phyloP scores from a whole-genome alignment of 176 grass and related monocot genomes.

The sorghum (Sorghum bicolor) region DNA sequence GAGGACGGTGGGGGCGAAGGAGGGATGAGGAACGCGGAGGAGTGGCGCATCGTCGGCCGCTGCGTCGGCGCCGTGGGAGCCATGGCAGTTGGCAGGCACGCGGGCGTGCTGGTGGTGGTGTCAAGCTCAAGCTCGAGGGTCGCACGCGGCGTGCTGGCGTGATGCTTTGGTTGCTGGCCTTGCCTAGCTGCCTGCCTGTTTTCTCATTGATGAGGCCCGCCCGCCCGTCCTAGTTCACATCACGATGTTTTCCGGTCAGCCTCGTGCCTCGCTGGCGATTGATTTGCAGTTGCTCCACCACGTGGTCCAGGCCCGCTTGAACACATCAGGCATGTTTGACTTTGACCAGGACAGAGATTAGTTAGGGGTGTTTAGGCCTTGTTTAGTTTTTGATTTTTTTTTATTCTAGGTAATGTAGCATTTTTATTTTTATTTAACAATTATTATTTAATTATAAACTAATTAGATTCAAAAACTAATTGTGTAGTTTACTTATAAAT shows the following conservation, averaged over 20 bases:
- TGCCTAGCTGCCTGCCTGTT: not conserved
- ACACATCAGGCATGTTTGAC: not conserved
- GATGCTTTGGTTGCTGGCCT: not conserved
- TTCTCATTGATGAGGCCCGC: not conserved
- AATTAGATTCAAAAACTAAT: no score
- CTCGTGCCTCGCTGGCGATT: not conserved
- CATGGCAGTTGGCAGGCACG: not conserved
- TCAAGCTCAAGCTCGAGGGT: not conserved
- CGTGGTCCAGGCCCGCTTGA: not conserved
- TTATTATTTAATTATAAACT: no score
- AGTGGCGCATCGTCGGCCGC: constrained; percentile 48
- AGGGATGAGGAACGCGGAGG: constrained; percentile 58
- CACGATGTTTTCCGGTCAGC: not conserved
- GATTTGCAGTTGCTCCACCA: not conserved
- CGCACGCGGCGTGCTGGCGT: not conserved
- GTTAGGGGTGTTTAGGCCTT: no score
- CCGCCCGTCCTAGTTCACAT: no score
- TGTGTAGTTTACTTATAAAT: no score
- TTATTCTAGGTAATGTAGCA: no score
- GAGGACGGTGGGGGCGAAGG: not conserved
- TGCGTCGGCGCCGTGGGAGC: not conserved
- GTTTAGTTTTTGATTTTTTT: no score
- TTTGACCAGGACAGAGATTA: not conserved
- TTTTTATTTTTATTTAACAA: no score
- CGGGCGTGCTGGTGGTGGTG: not conserved